Evolutionary conservation across 1,284 basidiomycete genomes (phyloP), one percentile per base, ranked within the genome.

Genomic region (Anthracocystis walkeri): DNA sequence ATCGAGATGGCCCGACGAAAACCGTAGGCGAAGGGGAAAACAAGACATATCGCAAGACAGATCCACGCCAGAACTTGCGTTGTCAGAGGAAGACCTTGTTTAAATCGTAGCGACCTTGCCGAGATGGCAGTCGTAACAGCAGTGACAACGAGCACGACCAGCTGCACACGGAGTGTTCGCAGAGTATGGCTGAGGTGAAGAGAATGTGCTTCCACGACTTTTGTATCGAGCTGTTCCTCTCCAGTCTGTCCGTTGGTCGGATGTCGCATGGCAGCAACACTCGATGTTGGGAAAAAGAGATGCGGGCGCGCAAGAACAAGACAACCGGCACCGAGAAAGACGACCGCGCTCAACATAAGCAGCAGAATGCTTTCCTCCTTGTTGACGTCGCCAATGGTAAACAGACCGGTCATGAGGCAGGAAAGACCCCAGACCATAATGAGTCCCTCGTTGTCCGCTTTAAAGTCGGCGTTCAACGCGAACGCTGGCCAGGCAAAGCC

Each of bases 381-480:
- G 72, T 94, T 90, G 3, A 93, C 90, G 18, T 89, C 87, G 29
- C 92, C 86, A 27, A 92, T 80, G 0, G 92, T 92, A 75, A 95
- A 95, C 2, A 92, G 75, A 0, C 88, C 90, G 0, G 89, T 90
- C 11, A 87, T 77, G 4, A 90, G 70, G 83, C 91, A 93, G 3
- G 87, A 86, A 3, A 83, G 29, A 0, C 85, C 82, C 92, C 92
- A 94, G 0, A 84, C 75, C 1, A 85, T 49, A 2, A 86, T 65
- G 25, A 88, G 80, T 1, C 56, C 67, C 56, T 82, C 63, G 62
- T 88, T 80, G 16, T 68, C 58, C 25, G 60, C 49, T 49, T 75
- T 76, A 40, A 75, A 70, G 46, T 82, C 77, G 21, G 80, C 57
- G 11, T 46, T 33, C 41, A 80, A 14, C 0, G 54, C 48, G 4